Base-by-base conservation (phyloP, 306 rosid species). In the Gynostemma pentaphyllum region DNA sequence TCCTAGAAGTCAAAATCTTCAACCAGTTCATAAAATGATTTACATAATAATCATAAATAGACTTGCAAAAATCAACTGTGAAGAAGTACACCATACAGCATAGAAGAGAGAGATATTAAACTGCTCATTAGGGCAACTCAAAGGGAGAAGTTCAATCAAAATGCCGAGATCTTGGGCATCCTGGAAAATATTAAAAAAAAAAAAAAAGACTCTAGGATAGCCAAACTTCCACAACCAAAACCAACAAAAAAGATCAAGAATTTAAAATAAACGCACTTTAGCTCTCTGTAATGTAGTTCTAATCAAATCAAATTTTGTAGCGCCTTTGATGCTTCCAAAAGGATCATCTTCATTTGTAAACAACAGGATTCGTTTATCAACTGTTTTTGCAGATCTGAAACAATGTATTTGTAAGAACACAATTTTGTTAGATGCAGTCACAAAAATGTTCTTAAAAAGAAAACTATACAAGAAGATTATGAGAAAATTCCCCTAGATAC, bases 321-420 rank as follows among this genome's bases (percentile, higher is more conserved):
- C 81, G 68, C 90, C 95, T 70, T 74, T 80, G 40, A 84, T 65
- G 67, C 67, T 70, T 65, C 95, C 87, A 79, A 91, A 91, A 64
- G 98, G 98, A 82, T 91, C 92, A 63, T 91, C 96, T 71, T 91
- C 92, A 68, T 91, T 88, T 68, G 98, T 91, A 68, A 88, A 88
- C 69, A 91, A 44, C 68, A 91, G 95, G 15, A 91, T 74, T 60
- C 96, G 95, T 64, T 91, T 91, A 56, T 88, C 85, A 28, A 79
- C 84, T 3, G 85, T 77, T 83, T 82, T 88, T 53, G 73, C 78
- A 27, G 95, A 85, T 75, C 98, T 91, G 89, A 69, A 62, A 85
- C 39, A 55, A 57, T 22, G 32, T 41, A 18, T 66, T 50, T 52
- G 41, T 19, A 59, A 5, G 18, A 53, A 70, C 69, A n/a, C n/a